Evolutionary conservation across 805 yeast genomes (phyloP), one percentile per base, ranked within the genome.

Genomic region (Starmerella tilneyi): DNA sequence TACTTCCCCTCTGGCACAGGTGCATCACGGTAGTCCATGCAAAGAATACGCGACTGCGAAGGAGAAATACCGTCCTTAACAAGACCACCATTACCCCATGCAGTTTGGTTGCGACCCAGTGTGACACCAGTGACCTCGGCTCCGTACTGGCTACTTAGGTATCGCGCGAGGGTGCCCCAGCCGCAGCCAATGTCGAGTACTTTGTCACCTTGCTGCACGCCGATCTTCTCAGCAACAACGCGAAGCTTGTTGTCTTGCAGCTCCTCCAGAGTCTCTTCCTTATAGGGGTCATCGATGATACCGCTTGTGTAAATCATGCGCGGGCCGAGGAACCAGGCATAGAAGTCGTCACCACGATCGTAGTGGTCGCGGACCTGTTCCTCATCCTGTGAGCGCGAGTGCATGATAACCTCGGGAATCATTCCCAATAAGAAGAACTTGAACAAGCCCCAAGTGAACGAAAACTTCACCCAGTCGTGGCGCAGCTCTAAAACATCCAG

Each of bases 281-380:
- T 65, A 52, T 69, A 68, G 58, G 78, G 80, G 63, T 85, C 94
- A 50, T 76, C 62, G 59, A 86, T 78, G 44, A 83, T 69, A 61
- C 96, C 95, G 19, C 89, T 78, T 29, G 96, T 86, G 70, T 85
- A 86, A 63, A 86, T 73, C 95, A 85, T 85, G 66, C 95, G 78
- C 51, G 94, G 92, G 50, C 95, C 96, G 56, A 85, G 70, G 71
- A 85, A 85, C 94, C 94, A 85, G 45, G 86, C 68, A 74, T 86
- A 86, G 66, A 85, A 85, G 66, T 86, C 95, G 62, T 85, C 95
- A 65, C 96, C 95, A 57, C 96, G 82, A 70, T 86, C 96, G 64
- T 85, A 85, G 68, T 85, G 94, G 59, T 82, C 95, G 66, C 94
- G 78, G 46, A 85, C 96, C 67, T 85, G 96, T 67, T 85, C 96